phyloP scores from a whole-genome alignment of 1,139 yeast genomes.

The Blastobotrys capitulatus region DNA sequence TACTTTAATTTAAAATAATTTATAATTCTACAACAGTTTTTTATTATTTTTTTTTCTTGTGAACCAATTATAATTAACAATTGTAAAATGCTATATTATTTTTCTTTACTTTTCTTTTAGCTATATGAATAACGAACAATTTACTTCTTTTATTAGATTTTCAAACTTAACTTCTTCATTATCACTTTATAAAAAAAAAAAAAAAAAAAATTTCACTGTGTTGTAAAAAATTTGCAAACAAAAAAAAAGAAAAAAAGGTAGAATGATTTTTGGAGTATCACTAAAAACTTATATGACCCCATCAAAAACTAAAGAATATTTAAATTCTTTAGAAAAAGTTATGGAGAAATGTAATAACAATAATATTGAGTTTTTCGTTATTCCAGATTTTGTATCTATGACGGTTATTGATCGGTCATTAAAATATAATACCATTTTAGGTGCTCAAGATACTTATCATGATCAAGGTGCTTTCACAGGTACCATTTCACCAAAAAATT shows the following conservation, averaged over 20 bases:
- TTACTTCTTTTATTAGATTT: too few species aligned
- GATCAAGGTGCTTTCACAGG: constrained; percentile 90
- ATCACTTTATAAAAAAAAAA: too few species aligned
- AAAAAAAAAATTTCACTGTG: not conserved
- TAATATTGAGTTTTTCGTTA: constrained; percentile 22
- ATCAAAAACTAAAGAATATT: constrained; percentile 15
- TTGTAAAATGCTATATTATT: too few species aligned
- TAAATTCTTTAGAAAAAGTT: constrained; percentile 13
- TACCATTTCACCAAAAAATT: constrained; percentile 63
- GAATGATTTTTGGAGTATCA: constrained; percentile 20
- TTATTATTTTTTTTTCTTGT: not conserved
- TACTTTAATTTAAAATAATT: too few species aligned
- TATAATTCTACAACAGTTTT: too few species aligned
- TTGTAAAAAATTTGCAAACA: not conserved
- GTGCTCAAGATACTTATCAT: constrained; percentile 78
- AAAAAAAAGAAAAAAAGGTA: not conserved
- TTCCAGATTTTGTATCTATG: constrained; percentile 26
- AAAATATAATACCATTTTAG: constrained; percentile 31
- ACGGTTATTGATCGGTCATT: constrained; percentile 13
- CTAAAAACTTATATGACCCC: constrained; percentile 22
- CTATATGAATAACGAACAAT: too few species aligned
- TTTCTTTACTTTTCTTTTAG: too few species aligned
- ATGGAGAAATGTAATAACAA: constrained; percentile 10
- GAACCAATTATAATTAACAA: not conserved
- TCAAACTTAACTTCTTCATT: too few species aligned